phyloP scores from a whole-genome alignment of 331 rosid species.

The Spiraea crenata region DNA sequence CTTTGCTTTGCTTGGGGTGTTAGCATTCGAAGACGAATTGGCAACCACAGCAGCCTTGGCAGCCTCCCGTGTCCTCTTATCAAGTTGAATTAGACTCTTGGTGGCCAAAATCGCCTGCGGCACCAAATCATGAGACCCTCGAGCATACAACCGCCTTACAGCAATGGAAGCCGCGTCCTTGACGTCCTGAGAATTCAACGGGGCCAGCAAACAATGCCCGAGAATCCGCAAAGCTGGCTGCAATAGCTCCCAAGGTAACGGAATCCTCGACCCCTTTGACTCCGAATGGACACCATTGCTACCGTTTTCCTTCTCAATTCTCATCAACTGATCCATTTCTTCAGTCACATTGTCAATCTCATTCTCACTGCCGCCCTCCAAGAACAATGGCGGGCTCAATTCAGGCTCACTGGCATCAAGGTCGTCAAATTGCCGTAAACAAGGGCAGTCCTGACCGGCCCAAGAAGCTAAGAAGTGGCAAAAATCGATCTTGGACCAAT shows the following conservation, averaged over 20 bases:
- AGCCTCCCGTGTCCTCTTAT: slow-evolving; percentile 53
- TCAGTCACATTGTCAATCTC: slow-evolving; percentile 44
- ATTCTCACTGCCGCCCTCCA: slow-evolving; percentile 30
- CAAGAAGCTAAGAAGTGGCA: slow-evolving; percentile 64
- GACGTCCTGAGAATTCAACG: slow-evolving; percentile 72
- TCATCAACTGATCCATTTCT: slow-evolving; percentile 38
- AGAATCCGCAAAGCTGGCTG: slow-evolving; percentile 80
- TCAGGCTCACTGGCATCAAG: slow-evolving; percentile 11
- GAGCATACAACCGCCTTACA: slow-evolving; percentile 64
- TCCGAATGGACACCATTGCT: slow-evolving; percentile 20
- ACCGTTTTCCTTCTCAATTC: slow-evolving; percentile 34
- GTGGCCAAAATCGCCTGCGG: slow-evolving; percentile 90
- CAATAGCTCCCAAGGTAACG: slow-evolving; percentile 91
- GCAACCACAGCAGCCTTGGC: slow-evolving; percentile 33
- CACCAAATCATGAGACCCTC: slow-evolving; percentile 85
- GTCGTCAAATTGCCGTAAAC: slow-evolving; percentile 47
- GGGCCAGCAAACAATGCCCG: slow-evolving; percentile 92
- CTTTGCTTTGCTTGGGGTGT: slow-evolving; percentile 81
- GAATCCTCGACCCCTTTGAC: slow-evolving; percentile 53
- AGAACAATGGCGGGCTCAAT: slow-evolving; percentile 23
- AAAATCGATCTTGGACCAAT: slow-evolving; percentile 84
- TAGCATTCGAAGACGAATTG: slow-evolving; percentile 57
- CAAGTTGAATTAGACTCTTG: slow-evolving; percentile 84
- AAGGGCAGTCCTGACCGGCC: slow-evolving; percentile 87
- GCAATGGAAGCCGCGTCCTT: slow-evolving; percentile 70